These are phyloP conservation scores for Psilocybe cubensis DNA, from an alignment of 768 basidiomycete genomes.

Conservation along the genomic window DNA sequence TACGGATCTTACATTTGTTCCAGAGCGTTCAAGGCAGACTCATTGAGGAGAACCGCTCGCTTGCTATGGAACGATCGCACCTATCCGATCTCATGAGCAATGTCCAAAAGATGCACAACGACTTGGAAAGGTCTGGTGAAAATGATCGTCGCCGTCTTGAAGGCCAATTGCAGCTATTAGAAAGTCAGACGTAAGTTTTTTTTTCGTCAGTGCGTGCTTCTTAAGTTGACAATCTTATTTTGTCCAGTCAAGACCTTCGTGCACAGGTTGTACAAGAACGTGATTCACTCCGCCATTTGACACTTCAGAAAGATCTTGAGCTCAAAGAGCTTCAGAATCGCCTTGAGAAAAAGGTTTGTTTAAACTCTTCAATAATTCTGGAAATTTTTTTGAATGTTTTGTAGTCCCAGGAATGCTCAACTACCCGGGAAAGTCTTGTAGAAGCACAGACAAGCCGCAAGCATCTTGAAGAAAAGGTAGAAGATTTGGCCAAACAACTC, in stretches of 20 bases:
- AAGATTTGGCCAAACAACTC: conserved; percentile 61
- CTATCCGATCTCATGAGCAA: conserved; percentile 88
- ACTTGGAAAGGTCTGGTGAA: conserved; percentile 80
- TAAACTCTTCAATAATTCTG: not conserved
- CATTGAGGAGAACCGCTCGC: conserved; percentile 80
- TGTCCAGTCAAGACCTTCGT: conserved; percentile 70
- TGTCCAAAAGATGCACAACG: conserved; percentile 89
- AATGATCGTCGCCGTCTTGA: conserved; percentile 85
- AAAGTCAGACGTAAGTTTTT: conserved; percentile 70
- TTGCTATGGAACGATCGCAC: conserved; percentile 82
- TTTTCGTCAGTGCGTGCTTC: not conserved
- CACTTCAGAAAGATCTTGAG: conserved; percentile 83
- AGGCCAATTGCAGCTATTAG: conserved; percentile 75
- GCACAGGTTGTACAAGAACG: conserved; percentile 73
- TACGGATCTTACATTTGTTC: not conserved
- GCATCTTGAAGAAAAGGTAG: conserved; percentile 75
- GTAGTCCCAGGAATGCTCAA: conserved; percentile 66
- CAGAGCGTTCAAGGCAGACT: conserved; percentile 82
- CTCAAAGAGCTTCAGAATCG: conserved; percentile 72
- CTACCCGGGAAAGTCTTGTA: conserved; percentile 70
- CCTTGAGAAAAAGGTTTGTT: conserved; percentile 70
- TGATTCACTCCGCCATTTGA: conserved; percentile 71
- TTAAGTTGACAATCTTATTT: not conserved
- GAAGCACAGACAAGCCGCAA: conserved; percentile 79
- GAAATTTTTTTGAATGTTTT: conserved; percentile 15